Conservation (phyloP, 2,329 filamentous ascomycete genomes). For the Diaporthe capsici region DNA sequence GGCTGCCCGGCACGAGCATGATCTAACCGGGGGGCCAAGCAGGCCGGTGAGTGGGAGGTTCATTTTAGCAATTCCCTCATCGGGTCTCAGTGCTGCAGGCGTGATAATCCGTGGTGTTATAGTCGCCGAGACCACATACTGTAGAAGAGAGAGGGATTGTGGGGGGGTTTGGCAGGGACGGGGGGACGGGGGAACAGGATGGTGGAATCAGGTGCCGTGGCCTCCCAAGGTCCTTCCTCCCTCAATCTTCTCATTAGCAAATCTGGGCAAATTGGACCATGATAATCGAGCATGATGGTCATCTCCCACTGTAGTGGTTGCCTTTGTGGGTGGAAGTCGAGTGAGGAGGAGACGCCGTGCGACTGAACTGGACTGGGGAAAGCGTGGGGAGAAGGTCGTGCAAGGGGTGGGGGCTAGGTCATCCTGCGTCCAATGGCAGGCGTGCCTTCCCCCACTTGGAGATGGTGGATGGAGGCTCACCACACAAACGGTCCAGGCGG, state of each 20-base stretch:
- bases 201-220: slow-evolving; percentile 17
- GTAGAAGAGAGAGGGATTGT: background rate
- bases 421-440: slow-evolving; percentile 12
- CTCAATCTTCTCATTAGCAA: slow-evolving; percentile 16
- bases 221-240: slow-evolving; percentile 10
- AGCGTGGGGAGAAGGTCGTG: slow-evolving; percentile 30
- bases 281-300: slow-evolving; percentile 28
- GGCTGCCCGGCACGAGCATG: slow-evolving; percentile 10
- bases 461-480: slow-evolving; percentile 26
- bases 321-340: slow-evolving; percentile 19
- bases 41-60: slow-evolving; percentile 30
- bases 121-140: background rate
- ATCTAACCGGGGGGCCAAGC: slow-evolving; percentile 7
- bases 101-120: slow-evolving; percentile 33
- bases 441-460: slow-evolving; percentile 9
- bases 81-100: slow-evolving; percentile 20
- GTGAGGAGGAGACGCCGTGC: slow-evolving; percentile 21
- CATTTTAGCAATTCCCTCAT: slow-evolving; percentile 25
- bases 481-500: slow-evolving; percentile 25
- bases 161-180: background rate
- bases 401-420: slow-evolving; percentile 20
- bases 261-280: slow-evolving; percentile 30
- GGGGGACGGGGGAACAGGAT: background rate
- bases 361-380: slow-evolving; percentile 32
- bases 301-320: slow-evolving; percentile 24